Evolutionary conservation across 768 basidiomycete genomes (phyloP), one percentile per base, ranked within the genome.

Genomic region (Kwoniella dejecticola): DNA sequence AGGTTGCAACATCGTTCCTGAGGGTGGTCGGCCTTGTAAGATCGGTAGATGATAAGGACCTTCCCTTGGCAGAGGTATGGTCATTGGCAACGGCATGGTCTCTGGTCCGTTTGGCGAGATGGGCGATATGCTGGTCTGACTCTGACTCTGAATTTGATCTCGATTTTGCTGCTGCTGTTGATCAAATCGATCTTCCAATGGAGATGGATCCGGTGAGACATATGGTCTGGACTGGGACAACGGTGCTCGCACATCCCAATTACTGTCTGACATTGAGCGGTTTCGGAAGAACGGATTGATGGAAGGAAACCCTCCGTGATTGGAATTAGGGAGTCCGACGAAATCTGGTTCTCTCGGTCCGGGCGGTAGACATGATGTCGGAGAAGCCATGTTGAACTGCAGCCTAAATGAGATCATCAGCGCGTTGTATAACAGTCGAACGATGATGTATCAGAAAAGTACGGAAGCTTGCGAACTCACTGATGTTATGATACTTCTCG

Each of bases 141-240:
- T 15, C 33, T 36, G 33, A 36, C 33, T 36, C 7, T 36, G 15
- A n/a, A n/a, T n/a, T n/a, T n/a, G n/a, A n/a, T n/a, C n/a, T n/a
- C n/a, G n/a, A n/a, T n/a, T 36, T 36, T 36, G 15, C 33, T 36
- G 33, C 15, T 36, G n/a, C n/a, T n/a, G n/a, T 15, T 36, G 33
- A 36, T 36, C 31, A 38, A 62, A 62, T 8, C n/a, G 6, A 3
- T 41, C 45, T 17, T 54, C 46, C 12, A 48, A 12, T 10, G 60
- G 60, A 30, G 60, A 60, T 13, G 59, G 40, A 24, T 60, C 59
- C 0, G 59, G 59, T 3, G 59, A 60, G 26, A 60, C 49, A 27
- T 60, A 60, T 6, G 59, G 50, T 23, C 59, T 29, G 6, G 59
- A 60, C 31, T 60, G 59, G 13, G 59, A 52, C 13, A 53, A 10